A percentile compares a stretch with the other conserved stretches of the same genome.
These are phyloP conservation scores for Fragaria vesca DNA, from an alignment of 306 rosid species.

Conservation along the genomic window DNA sequence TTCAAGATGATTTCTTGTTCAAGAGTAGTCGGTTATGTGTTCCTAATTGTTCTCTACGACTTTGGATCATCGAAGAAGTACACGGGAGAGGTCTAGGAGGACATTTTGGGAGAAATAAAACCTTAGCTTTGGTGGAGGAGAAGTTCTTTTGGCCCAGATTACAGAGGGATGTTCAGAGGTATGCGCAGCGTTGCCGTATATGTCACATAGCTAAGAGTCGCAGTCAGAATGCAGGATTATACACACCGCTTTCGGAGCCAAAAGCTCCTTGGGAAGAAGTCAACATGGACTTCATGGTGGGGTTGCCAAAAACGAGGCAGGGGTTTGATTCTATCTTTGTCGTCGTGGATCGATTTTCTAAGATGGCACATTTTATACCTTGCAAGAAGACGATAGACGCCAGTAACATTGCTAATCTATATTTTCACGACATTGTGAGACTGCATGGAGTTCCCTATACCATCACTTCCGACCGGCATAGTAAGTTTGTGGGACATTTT, in stretches of 20 bases:
- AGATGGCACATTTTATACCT: neutral
- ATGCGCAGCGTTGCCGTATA: too few relatives aligned
- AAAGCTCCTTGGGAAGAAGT: neutral
- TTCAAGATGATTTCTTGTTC: too few relatives aligned
- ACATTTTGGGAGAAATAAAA: too few relatives aligned
- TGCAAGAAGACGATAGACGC: neutral
- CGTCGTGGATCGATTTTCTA: neutral
- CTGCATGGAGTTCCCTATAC: neutral
- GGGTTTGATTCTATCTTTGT: neutral
- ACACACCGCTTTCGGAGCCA: neutral
- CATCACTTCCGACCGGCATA: neutral
- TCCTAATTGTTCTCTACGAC: too few relatives aligned
- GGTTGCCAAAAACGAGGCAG: neutral
- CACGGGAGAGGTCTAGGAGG: too few relatives aligned
- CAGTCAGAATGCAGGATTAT: neutral
- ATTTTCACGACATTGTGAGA: neutral
- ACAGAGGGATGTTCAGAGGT: too few relatives aligned
- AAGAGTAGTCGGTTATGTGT: too few relatives aligned
- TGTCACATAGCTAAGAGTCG: neutral
- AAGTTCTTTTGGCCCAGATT: too few relatives aligned
- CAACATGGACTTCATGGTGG: neutral
- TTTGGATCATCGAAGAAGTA: too few relatives aligned
- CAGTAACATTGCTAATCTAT: neutral
- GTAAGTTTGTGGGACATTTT: neutral
- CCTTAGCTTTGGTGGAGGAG: too few relatives aligned